These are phyloP conservation scores for Picea abies DNA, from an alignment of 83 land plant species.

Conservation along the genomic window DNA sequence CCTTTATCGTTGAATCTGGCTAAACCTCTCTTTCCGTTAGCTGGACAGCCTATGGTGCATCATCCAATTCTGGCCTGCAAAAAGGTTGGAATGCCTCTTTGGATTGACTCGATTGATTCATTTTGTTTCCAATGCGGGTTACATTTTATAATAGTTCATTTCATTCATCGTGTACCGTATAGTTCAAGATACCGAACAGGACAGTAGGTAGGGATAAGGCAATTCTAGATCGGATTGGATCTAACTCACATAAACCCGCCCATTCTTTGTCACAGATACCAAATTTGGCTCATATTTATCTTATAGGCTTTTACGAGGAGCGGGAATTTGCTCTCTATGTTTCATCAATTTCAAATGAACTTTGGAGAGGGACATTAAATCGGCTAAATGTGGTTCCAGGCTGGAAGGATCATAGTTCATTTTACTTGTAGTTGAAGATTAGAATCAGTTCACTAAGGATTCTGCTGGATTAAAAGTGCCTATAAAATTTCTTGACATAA, in stretches of 20 bases:
- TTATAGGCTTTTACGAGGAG: slow-evolving; percentile 96
- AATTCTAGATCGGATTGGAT: no score
- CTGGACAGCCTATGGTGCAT: slow-evolving; percentile 84
- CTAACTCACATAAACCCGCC: no score
- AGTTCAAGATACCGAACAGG: no score
- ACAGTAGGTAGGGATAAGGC: no score
- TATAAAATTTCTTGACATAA: background rate
- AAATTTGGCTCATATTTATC: slow-evolving; percentile 86
- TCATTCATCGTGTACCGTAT: no score
- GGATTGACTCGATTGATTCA: no score
- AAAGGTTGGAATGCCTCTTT: slow-evolving; percentile 33
- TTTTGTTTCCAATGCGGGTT: no score
- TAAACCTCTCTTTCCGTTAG: slow-evolving; percentile 75
- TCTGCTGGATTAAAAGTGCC: background rate
- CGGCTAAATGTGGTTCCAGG: background rate
- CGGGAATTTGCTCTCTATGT: slow-evolving; percentile 89
- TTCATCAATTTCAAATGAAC: slow-evolving; percentile 91
- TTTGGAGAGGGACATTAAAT: slow-evolving; percentile 11
- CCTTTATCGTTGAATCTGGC: slow-evolving; percentile 75
- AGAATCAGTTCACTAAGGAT: background rate
- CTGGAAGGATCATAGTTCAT: background rate
- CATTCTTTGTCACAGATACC: slow-evolving; percentile 66
- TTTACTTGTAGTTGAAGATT: background rate
- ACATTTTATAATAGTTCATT: no score
- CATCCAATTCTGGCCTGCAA: slow-evolving; percentile 82